Base-by-base conservation (phyloP, 2,329 filamentous ascomycete genomes). In the Dactylonectria macrodidyma region DNA sequence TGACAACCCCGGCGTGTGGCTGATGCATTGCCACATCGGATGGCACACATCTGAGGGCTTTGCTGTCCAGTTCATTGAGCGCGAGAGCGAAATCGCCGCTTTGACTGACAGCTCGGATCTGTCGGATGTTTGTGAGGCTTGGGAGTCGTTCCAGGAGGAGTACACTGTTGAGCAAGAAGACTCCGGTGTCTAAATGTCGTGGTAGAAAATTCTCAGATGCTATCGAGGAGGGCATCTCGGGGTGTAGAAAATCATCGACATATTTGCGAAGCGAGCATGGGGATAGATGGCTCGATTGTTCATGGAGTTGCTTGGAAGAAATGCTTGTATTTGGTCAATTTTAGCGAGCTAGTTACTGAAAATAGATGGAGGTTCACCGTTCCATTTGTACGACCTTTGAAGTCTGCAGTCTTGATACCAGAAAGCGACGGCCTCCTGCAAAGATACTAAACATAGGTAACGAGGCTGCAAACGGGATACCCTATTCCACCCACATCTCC, bases 1-100 rank as follows among this genome's bases (percentile, higher is more conserved):
- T 0, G 80, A 83, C 64, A 88, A 88, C 74, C 84, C 86, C 1
- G 85, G 86, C 0, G 77, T 79, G 0, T 87, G 85, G 85, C 75
- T 85, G 1, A 82, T 86, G 71, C 85, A 87, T 71, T 87, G 85
- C 72, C 85, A 87, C 71, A 84, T 86, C 2, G 72, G 71, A 19
- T 66, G 64, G 64, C 64, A 66, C 38, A 62, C 64, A 14, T 66
- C 64, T 16, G 64, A 66, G 30, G 64, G 64, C 5, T 66, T 66
- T 19, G 64, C 64, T 22, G 59, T 66, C 19, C 64, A 66, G 30
- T 66, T 66, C 38, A 44, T 66, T 12, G 64, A 66, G 47, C 64
- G 64, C 5, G 50, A 38, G 6, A 66, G 64, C 30, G 64, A 66
- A 26, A 66, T 66, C 59, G 33, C 59, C 14, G 9, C 24, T 4